Evolutionary conservation across 495 filamentous ascomycete genomes (phyloP).

Genomic region (Massariosphaeria phaeospora): DNA sequence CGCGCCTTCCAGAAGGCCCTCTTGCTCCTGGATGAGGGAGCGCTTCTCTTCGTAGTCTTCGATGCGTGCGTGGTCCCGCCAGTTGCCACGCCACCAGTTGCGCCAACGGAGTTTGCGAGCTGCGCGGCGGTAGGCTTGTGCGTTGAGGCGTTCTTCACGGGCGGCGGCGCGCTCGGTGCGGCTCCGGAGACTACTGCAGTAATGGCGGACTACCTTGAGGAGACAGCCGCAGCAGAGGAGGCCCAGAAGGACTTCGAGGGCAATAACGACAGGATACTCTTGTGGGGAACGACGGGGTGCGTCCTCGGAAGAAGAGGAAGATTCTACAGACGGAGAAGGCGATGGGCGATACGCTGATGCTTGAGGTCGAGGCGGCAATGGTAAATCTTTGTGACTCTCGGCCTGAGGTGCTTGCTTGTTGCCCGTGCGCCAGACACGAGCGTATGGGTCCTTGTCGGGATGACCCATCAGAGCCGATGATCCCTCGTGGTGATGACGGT

Average conservation of each 20-base stretch:
- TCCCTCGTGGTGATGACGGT: slow-evolving; percentile 9
- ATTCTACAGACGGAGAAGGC: background rate
- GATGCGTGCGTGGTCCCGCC: slow-evolving; percentile 24
- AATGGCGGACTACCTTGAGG: slow-evolving; percentile 30
- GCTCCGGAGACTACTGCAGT: slow-evolving; percentile 33
- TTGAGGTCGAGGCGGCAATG: background rate
- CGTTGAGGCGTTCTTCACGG: slow-evolving; percentile 39
- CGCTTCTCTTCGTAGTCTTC: slow-evolving; percentile 45
- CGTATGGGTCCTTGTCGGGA: slow-evolving; percentile 16
- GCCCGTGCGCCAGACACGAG: slow-evolving; percentile 12
- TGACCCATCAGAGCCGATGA: slow-evolving; percentile 9
- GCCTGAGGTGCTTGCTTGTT: slow-evolving; percentile 12
- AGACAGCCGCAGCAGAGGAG: slow-evolving; percentile 30
- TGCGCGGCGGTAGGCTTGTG: slow-evolving; percentile 35
- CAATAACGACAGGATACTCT: slow-evolving; percentile 10
- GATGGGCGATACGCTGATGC: background rate
- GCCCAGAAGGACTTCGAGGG: slow-evolving; percentile 16
- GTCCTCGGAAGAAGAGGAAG: no score
- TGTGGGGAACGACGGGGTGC: slow-evolving; percentile 7
- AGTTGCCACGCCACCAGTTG: slow-evolving; percentile 32
- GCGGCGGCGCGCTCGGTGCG: slow-evolving; percentile 37
- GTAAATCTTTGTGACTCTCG: background rate
- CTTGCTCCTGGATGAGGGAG: slow-evolving; percentile 39
- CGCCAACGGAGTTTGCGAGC: slow-evolving; percentile 35
- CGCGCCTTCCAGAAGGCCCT: slow-evolving; percentile 39